phyloP scores from a whole-genome alignment of 148 eudicot species.

The Oxyria digyna region DNA sequence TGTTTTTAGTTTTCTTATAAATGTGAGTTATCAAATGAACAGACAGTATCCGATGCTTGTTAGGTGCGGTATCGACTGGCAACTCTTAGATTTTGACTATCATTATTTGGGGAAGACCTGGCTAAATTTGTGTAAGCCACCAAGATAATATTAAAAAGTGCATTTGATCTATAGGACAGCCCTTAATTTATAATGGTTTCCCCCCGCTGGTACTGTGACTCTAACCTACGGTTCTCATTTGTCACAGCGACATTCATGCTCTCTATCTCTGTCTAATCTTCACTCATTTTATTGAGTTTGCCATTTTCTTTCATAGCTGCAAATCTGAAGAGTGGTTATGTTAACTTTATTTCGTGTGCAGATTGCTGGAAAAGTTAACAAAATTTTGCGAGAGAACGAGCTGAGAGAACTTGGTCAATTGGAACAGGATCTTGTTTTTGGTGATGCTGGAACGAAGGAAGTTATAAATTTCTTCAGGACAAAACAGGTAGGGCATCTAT shows the following conservation, averaged over 20 bases:
- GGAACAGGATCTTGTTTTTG: slow-evolving; percentile 94
- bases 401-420: slow-evolving; percentile 87
- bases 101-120: too few relatives aligned
- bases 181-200: too few relatives aligned
- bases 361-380: slow-evolving; percentile 90
- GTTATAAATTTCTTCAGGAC: slow-evolving; percentile 67
- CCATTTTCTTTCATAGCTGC: too few relatives aligned
- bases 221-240: too few relatives aligned
- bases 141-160: too few relatives aligned
- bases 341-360: slow-evolving; percentile 20
- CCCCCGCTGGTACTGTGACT: too few relatives aligned
- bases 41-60: background rate
- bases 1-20: background rate
- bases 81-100: background rate
- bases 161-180: too few relatives aligned
- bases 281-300: too few relatives aligned
- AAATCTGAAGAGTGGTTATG: slow-evolving; percentile 5
- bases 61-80: background rate
- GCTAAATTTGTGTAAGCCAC: too few relatives aligned
- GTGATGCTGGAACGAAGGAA: slow-evolving; percentile 96
- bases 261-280: background rate
- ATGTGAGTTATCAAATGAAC: background rate
- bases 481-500: slow-evolving; percentile 34
- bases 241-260: too few relatives aligned
- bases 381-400: slow-evolving; percentile 54